Percentiles rank a stretch among this genome's conserved stretches.
phyloP scores from a whole-genome alignment of 257 asterid genomes.

The Ajuga chamaepitys region DNA sequence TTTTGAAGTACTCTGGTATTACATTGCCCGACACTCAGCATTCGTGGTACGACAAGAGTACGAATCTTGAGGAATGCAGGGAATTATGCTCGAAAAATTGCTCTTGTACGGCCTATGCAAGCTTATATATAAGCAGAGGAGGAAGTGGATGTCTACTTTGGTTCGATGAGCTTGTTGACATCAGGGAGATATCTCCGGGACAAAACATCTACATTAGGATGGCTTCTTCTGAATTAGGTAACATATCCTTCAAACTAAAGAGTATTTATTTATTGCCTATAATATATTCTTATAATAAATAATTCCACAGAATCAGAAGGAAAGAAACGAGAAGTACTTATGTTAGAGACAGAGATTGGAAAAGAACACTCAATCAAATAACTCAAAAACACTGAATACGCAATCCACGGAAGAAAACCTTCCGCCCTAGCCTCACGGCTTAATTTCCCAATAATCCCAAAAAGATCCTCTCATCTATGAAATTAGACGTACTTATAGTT shows the following conservation, averaged over 20 bases:
- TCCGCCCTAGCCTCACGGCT: too few species aligned
- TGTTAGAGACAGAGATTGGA: too few species aligned
- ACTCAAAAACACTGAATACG: too few species aligned
- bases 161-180: constrained; percentile 32
- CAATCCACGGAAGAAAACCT: too few species aligned
- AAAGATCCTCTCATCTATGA: too few species aligned
- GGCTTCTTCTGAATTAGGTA: constrained; percentile 30
- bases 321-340: background rate
- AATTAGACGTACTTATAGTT: too few species aligned
- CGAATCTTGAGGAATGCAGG: constrained; percentile 13
- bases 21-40: constrained; percentile 22
- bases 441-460: too few species aligned
- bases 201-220: constrained; percentile 28
- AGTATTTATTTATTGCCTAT: background rate
- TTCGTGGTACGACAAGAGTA: constrained; percentile 14
- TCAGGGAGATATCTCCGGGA: constrained; percentile 19
- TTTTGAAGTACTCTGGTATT: constrained; percentile 7
- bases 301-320: background rate
- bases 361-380: too few species aligned
- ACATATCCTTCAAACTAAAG: too few species aligned
- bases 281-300: background rate
- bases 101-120: constrained; percentile 26
- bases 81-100: constrained; percentile 8
- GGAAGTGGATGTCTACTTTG: constrained; percentile 35
- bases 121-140: constrained; percentile 8